Evolutionary conservation across 2,329 filamentous ascomycete species (phyloP).

Genomic region (Lasiodiplodia theobromae): DNA sequence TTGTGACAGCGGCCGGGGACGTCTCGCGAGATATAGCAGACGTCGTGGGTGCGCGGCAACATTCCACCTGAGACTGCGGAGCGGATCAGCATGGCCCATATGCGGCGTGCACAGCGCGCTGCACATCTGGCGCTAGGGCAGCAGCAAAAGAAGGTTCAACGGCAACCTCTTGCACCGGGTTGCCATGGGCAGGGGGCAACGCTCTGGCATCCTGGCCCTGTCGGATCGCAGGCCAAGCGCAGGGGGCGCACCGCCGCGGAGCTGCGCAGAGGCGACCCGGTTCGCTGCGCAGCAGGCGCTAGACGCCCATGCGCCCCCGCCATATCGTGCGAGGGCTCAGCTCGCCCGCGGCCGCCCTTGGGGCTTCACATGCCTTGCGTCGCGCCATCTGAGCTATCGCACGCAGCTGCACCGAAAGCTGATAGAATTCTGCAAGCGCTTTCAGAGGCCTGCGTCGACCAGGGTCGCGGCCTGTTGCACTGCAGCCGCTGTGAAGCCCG

Average conservation of each 20-base stretch:
- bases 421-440: constrained; percentile 27
- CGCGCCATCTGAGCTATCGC: constrained; percentile 25
- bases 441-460: constrained; percentile 23
- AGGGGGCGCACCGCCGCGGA: constrained; percentile 7
- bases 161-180: constrained; percentile 24
- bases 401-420: constrained; percentile 23
- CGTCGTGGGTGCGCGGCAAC: constrained; percentile 12
- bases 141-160: constrained; percentile 26
- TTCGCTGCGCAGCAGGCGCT: constrained; percentile 14
- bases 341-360: not conserved
- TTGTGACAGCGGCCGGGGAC: constrained; percentile 17
- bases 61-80: constrained; percentile 26
- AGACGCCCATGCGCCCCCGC: constrained; percentile 9
- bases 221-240: constrained; percentile 11
- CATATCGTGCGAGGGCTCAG: constrained; percentile 4
- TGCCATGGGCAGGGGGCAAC: constrained; percentile 25
- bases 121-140: constrained; percentile 16
- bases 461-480: constrained; percentile 22
- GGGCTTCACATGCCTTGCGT: constrained; percentile 17
- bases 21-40: constrained; percentile 14
- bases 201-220: constrained; percentile 17
- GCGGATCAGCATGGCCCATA: constrained; percentile 23
- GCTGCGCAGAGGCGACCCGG: constrained; percentile 1
- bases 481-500: constrained; percentile 25
- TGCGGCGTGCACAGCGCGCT: constrained; percentile 24